Conservation (phyloP, 139 green algal genomes). For the Ettlia oleoabundans region DNA sequence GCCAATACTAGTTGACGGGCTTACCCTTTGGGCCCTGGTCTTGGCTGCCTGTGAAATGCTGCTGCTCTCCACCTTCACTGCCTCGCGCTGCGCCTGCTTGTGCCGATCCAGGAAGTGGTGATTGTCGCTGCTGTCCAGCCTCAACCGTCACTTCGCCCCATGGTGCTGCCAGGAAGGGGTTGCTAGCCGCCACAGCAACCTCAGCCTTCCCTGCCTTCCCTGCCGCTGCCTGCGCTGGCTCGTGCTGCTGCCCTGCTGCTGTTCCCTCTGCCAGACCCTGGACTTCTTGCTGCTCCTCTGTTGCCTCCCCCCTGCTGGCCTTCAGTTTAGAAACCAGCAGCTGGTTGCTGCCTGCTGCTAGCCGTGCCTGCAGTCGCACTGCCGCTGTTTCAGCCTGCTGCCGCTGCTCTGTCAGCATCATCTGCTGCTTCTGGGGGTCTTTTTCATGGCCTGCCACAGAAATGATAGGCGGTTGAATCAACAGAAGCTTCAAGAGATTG, state of each 20-base stretch:
- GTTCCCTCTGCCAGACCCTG: neutral
- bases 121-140: neutral
- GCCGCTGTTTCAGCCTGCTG: conserved; percentile 41
- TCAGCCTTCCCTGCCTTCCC: neutral
- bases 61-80: too few species aligned
- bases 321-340: conserved; percentile 26
- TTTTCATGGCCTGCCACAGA: conserved; percentile 38
- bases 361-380: conserved; percentile 38
- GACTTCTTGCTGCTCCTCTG: neutral
- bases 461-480: conserved; percentile 13
- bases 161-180: conserved; percentile 45
- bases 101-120: neutral
- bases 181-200: conserved; percentile 5
- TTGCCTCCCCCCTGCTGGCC: neutral
- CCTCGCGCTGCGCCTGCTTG: neutral
- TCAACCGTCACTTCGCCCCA: conserved; percentile 7
- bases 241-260: conserved; percentile 1
- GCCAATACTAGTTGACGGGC: too few species aligned
- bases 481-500: too few species aligned
- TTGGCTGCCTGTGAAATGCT: too few species aligned
- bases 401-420: conserved; percentile 13
- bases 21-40: too few species aligned
- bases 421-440: conserved; percentile 19
- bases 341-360: conserved; percentile 24
- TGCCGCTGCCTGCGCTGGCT: neutral